Percentiles rank a stretch among this genome's conserved stretches.
phyloP scores from a whole-genome alignment of 768 basidiomycete species.

The Auricularia auricula-judae region DNA sequence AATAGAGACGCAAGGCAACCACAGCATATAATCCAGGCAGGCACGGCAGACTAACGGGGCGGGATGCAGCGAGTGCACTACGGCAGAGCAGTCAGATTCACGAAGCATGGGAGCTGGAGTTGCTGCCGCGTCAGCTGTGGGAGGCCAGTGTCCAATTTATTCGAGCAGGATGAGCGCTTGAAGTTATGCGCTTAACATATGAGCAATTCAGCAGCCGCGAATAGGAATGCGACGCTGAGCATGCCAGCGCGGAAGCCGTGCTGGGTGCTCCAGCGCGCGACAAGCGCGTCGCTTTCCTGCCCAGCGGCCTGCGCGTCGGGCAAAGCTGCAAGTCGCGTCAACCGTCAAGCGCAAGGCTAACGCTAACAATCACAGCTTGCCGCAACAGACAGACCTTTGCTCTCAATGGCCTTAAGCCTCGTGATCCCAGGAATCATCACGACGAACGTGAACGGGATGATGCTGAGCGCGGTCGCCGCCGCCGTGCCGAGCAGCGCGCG shows the following conservation, averaged over 20 bases:
- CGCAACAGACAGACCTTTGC: background rate
- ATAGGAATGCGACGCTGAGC: background rate
- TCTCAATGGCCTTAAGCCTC: background rate
- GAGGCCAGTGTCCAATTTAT: too few species aligned
- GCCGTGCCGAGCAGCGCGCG: background rate
- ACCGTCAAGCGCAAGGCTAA: too few species aligned
- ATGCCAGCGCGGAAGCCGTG: background rate
- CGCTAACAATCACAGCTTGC: too few species aligned
- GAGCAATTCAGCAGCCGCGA: background rate
- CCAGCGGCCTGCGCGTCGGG: background rate
- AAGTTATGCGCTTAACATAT: background rate
- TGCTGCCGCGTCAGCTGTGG: too few species aligned
- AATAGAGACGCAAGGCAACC: too few species aligned
- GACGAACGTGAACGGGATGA: background rate
- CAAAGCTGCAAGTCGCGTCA: too few species aligned
- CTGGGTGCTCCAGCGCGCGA: background rate
- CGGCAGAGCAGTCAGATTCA: too few species aligned
- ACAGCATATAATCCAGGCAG: too few species aligned
- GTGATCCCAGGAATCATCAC: background rate
- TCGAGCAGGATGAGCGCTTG: too few species aligned
- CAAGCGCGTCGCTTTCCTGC: background rate
- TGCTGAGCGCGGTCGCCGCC: background rate
- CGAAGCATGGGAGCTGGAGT: too few species aligned
- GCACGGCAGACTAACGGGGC: too few species aligned
- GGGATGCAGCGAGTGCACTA: too few species aligned